phyloP scores from a whole-genome alignment of 495 filamentous ascomycete species.

The Podospora bellae-mahoneyi region DNA sequence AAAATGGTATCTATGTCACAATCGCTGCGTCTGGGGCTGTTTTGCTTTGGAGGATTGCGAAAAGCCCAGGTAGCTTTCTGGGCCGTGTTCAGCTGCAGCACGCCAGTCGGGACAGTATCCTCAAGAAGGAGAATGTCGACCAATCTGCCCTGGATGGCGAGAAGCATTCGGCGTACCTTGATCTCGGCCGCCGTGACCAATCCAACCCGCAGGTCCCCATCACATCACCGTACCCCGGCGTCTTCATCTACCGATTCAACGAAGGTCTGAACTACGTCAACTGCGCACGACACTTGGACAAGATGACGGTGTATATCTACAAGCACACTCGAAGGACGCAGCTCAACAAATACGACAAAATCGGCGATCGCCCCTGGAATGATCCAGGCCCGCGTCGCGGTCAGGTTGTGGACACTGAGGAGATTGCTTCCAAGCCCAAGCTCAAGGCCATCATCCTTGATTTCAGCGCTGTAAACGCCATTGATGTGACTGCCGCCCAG shows the following conservation, averaged over 20 bases:
- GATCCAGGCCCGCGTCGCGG: constrained; percentile 75
- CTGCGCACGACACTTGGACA: constrained; percentile 46
- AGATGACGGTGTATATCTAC: constrained; percentile 42
- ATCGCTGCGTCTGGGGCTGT: constrained; percentile 41
- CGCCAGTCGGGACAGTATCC: constrained; percentile 15
- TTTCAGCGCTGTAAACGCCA: constrained; percentile 46
- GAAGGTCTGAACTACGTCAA: constrained; percentile 55
- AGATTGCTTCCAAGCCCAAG: constrained; percentile 36
- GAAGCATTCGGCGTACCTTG: constrained; percentile 27
- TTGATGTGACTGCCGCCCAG: constrained; percentile 50
- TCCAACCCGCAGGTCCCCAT: constrained; percentile 43
- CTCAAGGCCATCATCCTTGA: constrained; percentile 51
- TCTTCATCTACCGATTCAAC: constrained; percentile 51
- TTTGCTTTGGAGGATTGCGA: constrained; percentile 47
- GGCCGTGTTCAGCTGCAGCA: constrained; percentile 30
- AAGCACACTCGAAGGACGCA: constrained; percentile 42
- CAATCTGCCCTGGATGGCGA: constrained; percentile 11
- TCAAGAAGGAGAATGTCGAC: constrained; percentile 27
- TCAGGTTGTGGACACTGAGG: constrained; percentile 31
- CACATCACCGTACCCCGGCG: constrained; percentile 44
- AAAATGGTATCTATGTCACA: constrained; percentile 52
- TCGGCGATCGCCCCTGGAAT: constrained; percentile 69
- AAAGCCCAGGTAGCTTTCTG: constrained; percentile 44
- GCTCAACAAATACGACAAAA: constrained; percentile 34
- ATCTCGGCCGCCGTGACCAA: constrained; percentile 34